Base-by-base conservation (phyloP, 2,329 filamentous ascomycete species). In the Monilinia fructigena region DNA sequence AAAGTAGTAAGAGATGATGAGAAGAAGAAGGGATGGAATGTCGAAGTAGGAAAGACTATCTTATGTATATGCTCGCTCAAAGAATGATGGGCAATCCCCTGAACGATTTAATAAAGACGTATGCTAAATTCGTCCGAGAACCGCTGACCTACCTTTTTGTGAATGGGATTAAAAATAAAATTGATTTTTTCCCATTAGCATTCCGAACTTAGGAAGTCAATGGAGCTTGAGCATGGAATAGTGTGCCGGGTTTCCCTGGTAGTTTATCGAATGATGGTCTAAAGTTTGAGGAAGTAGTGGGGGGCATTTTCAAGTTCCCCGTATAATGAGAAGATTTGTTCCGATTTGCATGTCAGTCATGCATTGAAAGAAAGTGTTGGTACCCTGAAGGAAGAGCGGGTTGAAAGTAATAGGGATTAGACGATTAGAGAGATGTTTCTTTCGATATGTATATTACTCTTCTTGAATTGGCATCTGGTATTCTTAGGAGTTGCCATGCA, bases 91-190 rank as follows among this genome's bases (percentile, higher is more conserved):
- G 28, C 31, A 35, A 50, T 26, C 56, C 42, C 45, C 12, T 60
- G 20, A 38, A 48, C 35, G 20, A 26, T 42, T 50, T 26, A 31
- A 50, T n/a, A 38, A 8, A 60, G 48, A 60, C 35, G 20, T 60
- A 38, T 38, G 18, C 56, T 48, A 60, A 60, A 38, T 50, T 59
- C 52, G 54, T 59, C 54, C 63, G 54, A 65, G 42, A 31, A 50
- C 35, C 28, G 62, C 42, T 64, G 62, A 52, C 40, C 26, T 47
- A 59, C 40, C 35, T 26, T 26, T 42, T 53, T 11, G 26, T 42
- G 18, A 40, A 52, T 40, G 6, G 26, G n/a, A 65, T 35, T 60
- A 52, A 42, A 35, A 64, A 58, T 26, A 50, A 23, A 52, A 50
- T 40, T 47, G n/a, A 47, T 38, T 6, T 40, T 60, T 60, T 47